Conservation (phyloP, 192 early-diverging fungal genomes). For the Podila verticillata region DNA sequence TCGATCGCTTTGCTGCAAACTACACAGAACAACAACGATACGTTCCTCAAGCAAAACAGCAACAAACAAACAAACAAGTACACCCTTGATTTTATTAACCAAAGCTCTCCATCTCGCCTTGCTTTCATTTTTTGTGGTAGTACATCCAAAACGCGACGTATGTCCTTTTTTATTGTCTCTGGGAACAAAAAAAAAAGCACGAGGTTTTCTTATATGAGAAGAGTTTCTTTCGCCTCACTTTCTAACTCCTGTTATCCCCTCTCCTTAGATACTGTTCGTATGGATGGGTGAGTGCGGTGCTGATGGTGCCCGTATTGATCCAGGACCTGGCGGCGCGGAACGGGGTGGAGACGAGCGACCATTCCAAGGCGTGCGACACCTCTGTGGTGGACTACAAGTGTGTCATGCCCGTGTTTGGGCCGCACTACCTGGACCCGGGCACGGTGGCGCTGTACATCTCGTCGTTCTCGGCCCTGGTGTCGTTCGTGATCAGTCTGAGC, state of each 20-base stretch:
- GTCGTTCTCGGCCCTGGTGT: constrained; percentile 46
- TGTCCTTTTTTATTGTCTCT: too few relatives aligned
- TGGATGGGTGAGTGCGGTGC: constrained; percentile 41
- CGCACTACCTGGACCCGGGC: constrained; percentile 40
- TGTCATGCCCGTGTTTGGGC: constrained; percentile 38
- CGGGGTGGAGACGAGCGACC: constrained; percentile 26
- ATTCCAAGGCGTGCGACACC: constrained; percentile 22
- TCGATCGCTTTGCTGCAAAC: not conserved
- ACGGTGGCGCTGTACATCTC: constrained; percentile 50
- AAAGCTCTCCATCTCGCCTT: not conserved
- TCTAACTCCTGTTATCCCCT: too few relatives aligned
- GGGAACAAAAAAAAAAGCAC: too few relatives aligned
- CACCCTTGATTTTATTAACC: not conserved
- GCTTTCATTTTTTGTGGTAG: not conserved
- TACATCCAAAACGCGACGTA: constrained; percentile 51
- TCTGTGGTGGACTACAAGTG: constrained; percentile 15
- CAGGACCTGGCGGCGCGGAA: constrained; percentile 34
- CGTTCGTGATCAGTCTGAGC: constrained; percentile 50
- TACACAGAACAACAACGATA: not conserved
- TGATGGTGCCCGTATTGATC: constrained; percentile 35
- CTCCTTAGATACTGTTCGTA: not conserved
- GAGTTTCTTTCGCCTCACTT: not conserved
- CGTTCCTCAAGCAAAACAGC: not conserved
- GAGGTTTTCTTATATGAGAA: too few relatives aligned
- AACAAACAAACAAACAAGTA: not conserved